Percentiles rank a stretch among this genome's conserved stretches.
Evolutionary conservation across 2,329 filamentous ascomycete genomes (phyloP).

Genomic region (Huntiella moniliformis): DNA sequence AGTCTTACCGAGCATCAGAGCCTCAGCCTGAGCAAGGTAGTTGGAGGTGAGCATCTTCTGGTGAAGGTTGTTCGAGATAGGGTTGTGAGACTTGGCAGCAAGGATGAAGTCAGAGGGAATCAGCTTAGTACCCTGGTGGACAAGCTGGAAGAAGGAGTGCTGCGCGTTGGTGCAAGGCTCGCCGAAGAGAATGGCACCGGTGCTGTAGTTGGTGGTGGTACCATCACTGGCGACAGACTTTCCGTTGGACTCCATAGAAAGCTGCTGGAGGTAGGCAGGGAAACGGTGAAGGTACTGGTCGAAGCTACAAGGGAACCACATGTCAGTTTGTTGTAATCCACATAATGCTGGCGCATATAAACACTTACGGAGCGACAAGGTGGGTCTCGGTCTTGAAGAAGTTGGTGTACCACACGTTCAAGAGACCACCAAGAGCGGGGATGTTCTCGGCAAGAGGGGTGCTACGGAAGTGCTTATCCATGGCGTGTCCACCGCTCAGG

Average conservation of each 20-base stretch:
- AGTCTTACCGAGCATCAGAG: slow-evolving; percentile 80
- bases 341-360: background rate
- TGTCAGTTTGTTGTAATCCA: slow-evolving; percentile 6
- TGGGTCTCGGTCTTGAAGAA: slow-evolving; percentile 98
- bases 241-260: slow-evolving; percentile 99
- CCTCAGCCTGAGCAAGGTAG: slow-evolving; percentile 78
- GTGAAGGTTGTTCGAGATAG: slow-evolving; percentile 77
- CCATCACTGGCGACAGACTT: slow-evolving; percentile 87
- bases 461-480: slow-evolving; percentile 96
- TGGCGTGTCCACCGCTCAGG: slow-evolving; percentile 80
- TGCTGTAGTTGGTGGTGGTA: slow-evolving; percentile 90
- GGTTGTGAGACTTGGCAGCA: slow-evolving; percentile 92
- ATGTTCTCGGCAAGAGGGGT: slow-evolving; percentile 90
- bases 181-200: slow-evolving; percentile 81
- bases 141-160: slow-evolving; percentile 99
- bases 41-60: slow-evolving; percentile 91
- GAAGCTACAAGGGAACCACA: slow-evolving; percentile 36
- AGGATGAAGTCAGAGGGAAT: slow-evolving; percentile 97
- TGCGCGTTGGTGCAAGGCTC: slow-evolving; percentile 98
- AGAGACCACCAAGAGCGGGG: slow-evolving; percentile 70
- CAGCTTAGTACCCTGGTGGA: slow-evolving; percentile 97
- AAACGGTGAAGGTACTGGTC: slow-evolving; percentile 99
- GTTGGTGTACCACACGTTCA: slow-evolving; percentile 98
- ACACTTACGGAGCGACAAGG: slow-evolving; percentile 72
- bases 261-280: slow-evolving; percentile 95